A percentile compares a stretch with the other conserved stretches of the same genome.
Conservation (phyloP, 2,329 filamentous ascomycete genomes). For the Dactylellina parvicollis region DNA sequence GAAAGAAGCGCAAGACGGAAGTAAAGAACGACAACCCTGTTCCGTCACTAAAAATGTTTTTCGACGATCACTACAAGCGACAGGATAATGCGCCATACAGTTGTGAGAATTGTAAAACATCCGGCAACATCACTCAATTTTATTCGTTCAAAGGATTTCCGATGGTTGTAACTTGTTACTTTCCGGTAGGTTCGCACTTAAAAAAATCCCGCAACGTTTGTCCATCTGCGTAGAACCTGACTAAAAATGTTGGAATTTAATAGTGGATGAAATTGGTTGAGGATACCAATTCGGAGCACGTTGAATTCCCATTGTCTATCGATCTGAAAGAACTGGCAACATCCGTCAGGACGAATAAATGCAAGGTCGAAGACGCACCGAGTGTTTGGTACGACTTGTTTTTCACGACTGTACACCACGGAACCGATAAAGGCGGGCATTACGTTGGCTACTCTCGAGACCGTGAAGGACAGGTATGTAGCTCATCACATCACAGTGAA, state of each 20-base stretch:
- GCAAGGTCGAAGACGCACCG: constrained; percentile 42
- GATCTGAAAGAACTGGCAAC: constrained; percentile 43
- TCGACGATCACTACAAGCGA: constrained; percentile 49
- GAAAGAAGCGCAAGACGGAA: constrained; percentile 22
- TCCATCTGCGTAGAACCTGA: too few relatives aligned
- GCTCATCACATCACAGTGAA: background rate
- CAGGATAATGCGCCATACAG: constrained; percentile 41
- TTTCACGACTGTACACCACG: constrained; percentile 49
- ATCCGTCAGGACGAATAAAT: constrained; percentile 20
- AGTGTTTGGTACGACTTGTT: constrained; percentile 51
- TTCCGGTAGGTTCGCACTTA: constrained; percentile 27
- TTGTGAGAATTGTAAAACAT: constrained; percentile 36
- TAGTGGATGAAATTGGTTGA: constrained; percentile 49
- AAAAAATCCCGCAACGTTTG: too few relatives aligned
- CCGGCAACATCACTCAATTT: constrained; percentile 42
- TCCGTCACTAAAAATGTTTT: constrained; percentile 42
- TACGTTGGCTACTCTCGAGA: constrained; percentile 51
- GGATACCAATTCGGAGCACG: constrained; percentile 37
- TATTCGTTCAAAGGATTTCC: constrained; percentile 49
- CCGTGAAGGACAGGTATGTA: constrained; percentile 39
- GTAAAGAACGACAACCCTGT: constrained; percentile 22
- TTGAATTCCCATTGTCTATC: constrained; percentile 46
- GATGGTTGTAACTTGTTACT: constrained; percentile 50
- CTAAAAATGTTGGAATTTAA: background rate
- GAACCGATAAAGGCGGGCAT: constrained; percentile 40